Percentiles rank a stretch among this genome's conserved stretches.
These are phyloP conservation scores for Candida maesae DNA, from an alignment of 805 yeast genomes.

Conservation along the genomic window DNA sequence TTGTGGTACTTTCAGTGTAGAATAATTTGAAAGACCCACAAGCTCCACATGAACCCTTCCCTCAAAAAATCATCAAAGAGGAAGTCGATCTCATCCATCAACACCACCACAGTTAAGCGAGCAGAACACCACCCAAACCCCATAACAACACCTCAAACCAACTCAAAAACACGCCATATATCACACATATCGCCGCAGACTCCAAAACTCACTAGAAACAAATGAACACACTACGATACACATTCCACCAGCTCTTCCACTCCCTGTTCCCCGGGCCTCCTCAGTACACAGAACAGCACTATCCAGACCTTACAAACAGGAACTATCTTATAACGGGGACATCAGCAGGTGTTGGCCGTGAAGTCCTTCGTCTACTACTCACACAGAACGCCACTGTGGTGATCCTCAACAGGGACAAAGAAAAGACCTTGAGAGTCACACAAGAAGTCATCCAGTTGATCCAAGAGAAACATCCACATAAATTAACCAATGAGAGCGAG, in stretches of 20 bases:
- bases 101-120: too few species aligned
- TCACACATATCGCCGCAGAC: too few species aligned
- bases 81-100: too few species aligned
- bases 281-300: constrained; percentile 21
- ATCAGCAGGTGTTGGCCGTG: constrained; percentile 33
- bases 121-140: too few species aligned
- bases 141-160: too few species aligned
- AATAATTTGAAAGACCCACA: too few species aligned
- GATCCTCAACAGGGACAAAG: constrained; percentile 34
- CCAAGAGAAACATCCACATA: constrained; percentile 15
- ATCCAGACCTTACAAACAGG: neutral
- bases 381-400: constrained; percentile 34
- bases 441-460: constrained; percentile 25
- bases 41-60: too few species aligned
- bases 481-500: constrained; percentile 5
- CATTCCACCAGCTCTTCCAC: neutral
- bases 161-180: too few species aligned
- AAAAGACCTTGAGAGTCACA: constrained; percentile 32
- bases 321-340: constrained; percentile 31
- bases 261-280: neutral
- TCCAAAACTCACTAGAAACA: too few species aligned
- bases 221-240: too few species aligned
- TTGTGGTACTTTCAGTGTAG: too few species aligned
- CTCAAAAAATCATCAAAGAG: too few species aligned
- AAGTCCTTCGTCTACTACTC: constrained; percentile 30